Conservation (phyloP, 2,329 filamentous ascomycete species). For the Sclerotinia subarctica region DNA sequence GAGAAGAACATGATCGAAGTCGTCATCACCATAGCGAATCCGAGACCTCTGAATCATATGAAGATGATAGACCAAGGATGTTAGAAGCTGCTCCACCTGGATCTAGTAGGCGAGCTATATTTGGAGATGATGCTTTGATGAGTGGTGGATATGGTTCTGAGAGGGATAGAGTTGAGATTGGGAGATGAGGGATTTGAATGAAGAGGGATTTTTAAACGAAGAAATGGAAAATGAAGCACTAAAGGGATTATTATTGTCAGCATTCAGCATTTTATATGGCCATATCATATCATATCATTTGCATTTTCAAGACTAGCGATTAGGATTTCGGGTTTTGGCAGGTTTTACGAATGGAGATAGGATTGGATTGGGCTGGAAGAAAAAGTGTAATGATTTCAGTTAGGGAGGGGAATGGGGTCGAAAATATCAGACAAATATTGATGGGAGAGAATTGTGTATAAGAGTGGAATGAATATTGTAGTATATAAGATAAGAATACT, state of each 20-base stretch:
- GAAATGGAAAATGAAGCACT: background rate
- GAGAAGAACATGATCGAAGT: constrained; percentile 21
- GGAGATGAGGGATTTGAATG: background rate
- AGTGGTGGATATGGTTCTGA: constrained; percentile 31
- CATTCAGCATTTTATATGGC: background rate
- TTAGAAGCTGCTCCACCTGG: constrained; percentile 32
- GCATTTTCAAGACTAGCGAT: background rate
- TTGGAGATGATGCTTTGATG: constrained; percentile 33
- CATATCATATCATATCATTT: background rate
- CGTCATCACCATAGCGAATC: constrained; percentile 28
- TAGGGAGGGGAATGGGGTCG: no score
- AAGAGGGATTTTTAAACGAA: background rate
- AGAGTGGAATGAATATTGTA: background rate
- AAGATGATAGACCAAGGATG: constrained; percentile 31
- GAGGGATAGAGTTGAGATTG: background rate
- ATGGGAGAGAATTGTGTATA: background rate
- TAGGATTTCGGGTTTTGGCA: background rate
- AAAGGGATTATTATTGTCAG: background rate
- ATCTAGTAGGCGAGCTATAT: constrained; percentile 27
- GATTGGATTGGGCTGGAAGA: background rate
- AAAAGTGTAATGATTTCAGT: background rate
- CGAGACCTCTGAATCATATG: constrained; percentile 25
- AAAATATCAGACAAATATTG: background rate
- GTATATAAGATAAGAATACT: constrained; percentile 1
- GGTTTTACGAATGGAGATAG: background rate